These are phyloP conservation scores for Cordyceps farinosa DNA, from an alignment of 2,329 filamentous ascomycete species.

Conservation along the genomic window DNA sequence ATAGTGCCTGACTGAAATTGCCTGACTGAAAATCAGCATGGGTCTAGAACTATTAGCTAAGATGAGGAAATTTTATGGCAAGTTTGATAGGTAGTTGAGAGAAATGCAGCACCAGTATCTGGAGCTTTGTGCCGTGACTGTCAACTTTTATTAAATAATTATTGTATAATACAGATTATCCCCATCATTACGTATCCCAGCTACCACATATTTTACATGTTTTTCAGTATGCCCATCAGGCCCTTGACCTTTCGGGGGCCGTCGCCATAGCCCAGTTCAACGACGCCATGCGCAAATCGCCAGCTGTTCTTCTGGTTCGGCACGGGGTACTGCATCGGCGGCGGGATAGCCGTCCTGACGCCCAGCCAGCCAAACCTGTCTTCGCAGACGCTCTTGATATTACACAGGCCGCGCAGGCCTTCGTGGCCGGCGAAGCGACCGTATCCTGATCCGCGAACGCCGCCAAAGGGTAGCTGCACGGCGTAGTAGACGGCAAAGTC, in stretches of 20 bases:
- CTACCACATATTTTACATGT: conserved; percentile 31
- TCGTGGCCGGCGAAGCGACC: conserved; percentile 91
- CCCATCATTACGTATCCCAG: neutral
- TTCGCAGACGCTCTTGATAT: conserved; percentile 79
- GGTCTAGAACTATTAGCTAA: neutral
- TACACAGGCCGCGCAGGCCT: conserved; percentile 79
- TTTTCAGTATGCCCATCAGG: conserved; percentile 40
- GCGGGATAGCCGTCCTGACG: conserved; percentile 73
- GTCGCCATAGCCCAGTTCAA: conserved; percentile 57
- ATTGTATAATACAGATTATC: neutral
- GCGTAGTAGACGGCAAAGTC: conserved; percentile 94
- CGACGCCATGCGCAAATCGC: conserved; percentile 59
- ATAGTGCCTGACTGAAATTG: neutral
- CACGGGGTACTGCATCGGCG: conserved; percentile 78
- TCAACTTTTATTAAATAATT: conserved; percentile 1
- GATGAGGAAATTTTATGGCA: neutral
- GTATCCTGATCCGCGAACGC: conserved; percentile 84
- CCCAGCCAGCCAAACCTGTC: conserved; percentile 65
- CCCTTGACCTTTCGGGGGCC: conserved; percentile 37
- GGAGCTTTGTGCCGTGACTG: neutral
- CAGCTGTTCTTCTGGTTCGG: conserved; percentile 59
- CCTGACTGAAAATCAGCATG: neutral
- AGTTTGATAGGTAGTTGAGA: neutral
- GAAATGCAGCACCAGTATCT: neutral
- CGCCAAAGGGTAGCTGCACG: conserved; percentile 91